Evolutionary conservation across 1,284 basidiomycete species (phyloP).

Genomic region (Sphagnurus paluster): DNA sequence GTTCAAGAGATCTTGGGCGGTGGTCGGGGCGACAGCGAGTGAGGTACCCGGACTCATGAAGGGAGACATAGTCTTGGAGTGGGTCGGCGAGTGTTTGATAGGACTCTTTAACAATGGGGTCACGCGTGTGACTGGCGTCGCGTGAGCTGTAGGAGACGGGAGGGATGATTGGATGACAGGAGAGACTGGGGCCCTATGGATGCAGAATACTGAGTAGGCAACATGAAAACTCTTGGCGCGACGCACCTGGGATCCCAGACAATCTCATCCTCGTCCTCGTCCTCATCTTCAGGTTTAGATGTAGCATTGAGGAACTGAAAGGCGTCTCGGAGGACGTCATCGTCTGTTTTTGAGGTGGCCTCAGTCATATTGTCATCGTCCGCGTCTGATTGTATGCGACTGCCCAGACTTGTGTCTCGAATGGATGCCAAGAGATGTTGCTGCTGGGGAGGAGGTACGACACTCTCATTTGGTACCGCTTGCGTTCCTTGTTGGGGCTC

Average conservation of each 20-base stretch:
- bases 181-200: constrained; percentile 37
- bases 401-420: constrained; percentile 16
- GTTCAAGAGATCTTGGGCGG: constrained; percentile 64
- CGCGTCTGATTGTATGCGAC: constrained; percentile 22
- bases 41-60: constrained; percentile 21
- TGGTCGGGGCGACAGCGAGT: constrained; percentile 36
- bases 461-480: constrained; percentile 14
- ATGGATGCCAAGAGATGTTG: constrained; percentile 26
- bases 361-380: constrained; percentile 76
- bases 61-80: constrained; percentile 22
- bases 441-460: constrained; percentile 20
- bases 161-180: constrained; percentile 26
- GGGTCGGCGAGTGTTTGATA: constrained; percentile 28
- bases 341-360: constrained; percentile 67
- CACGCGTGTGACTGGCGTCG: constrained; percentile 27
- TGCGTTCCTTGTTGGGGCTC: constrained; percentile 24
- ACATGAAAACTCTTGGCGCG: background rate
- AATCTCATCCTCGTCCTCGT: constrained; percentile 61
- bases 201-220: constrained; percentile 13
- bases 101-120: constrained; percentile 31
- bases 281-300: constrained; percentile 42
- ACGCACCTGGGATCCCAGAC: constrained; percentile 62
- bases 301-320: constrained; percentile 59
- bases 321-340: constrained; percentile 79
- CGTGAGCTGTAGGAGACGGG: constrained; percentile 29